Evolutionary conservation across 305 asterid species (phyloP).

Genomic region (Rubia occidens): DNA sequence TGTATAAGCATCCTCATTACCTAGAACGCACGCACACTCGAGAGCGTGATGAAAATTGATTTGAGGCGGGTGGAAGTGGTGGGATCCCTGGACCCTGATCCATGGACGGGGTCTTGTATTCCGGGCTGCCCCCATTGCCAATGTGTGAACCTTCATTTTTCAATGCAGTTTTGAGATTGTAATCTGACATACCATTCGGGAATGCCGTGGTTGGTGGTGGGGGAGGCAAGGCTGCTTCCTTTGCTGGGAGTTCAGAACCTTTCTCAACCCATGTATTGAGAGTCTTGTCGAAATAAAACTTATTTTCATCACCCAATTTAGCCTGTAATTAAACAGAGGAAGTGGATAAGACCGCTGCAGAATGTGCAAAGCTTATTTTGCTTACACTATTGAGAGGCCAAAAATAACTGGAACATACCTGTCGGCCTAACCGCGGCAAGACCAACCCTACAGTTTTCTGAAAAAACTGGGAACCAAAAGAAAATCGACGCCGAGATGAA

Average conservation of each 20-base stretch:
- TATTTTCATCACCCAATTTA: constrained; percentile 81
- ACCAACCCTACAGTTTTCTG: constrained; percentile 86
- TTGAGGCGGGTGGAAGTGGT: constrained; percentile 87
- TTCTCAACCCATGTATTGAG: constrained; percentile 98
- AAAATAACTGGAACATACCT: constrained; percentile 35
- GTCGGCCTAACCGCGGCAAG: constrained; percentile 72
- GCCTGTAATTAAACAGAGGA: constrained; percentile 41
- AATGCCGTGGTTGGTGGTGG: constrained; percentile 74
- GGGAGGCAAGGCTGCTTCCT: constrained; percentile 67
- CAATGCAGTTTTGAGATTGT: constrained; percentile 55
- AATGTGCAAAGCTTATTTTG: constrained; percentile 1
- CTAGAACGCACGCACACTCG: constrained; percentile 77
- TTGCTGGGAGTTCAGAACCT: constrained; percentile 69
- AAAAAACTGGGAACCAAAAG: constrained; percentile 73
- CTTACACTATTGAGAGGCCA: not conserved
- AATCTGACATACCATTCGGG: constrained; percentile 67
- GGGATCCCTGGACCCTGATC: constrained; percentile 76
- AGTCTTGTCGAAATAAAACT: constrained; percentile 76
- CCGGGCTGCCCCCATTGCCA: constrained; percentile 51
- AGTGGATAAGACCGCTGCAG: constrained; percentile 9
- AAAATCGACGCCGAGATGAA: constrained; percentile 63
- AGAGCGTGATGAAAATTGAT: constrained; percentile 82
- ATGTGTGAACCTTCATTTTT: constrained; percentile 42
- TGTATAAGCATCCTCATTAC: constrained; percentile 25
- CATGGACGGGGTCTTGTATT: constrained; percentile 42